Evolutionary conservation across 495 filamentous ascomycete genomes (phyloP).

Genomic region (Hypoxylon crocopeplum): DNA sequence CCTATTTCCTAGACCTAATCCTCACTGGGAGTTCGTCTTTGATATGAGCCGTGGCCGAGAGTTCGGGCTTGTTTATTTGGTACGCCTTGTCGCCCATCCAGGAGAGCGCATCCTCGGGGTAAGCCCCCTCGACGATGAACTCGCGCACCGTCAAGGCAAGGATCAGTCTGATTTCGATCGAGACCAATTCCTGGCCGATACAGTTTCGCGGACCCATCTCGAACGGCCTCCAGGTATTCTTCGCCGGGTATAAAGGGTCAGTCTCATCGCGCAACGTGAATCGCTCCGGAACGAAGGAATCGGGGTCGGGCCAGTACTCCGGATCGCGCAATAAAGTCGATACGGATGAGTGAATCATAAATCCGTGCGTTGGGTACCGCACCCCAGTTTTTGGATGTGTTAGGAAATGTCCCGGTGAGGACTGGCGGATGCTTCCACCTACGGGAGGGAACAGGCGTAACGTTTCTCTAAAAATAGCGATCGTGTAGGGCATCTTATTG

Average conservation of each 20-base stretch:
- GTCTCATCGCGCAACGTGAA: conserved; percentile 40
- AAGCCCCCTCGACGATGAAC: conserved; percentile 24
- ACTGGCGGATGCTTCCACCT: conserved; percentile 42
- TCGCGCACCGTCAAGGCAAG: conserved; percentile 43
- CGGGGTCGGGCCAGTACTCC: conserved; percentile 39
- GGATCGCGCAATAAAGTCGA: conserved; percentile 37
- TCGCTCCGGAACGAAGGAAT: conserved; percentile 53
- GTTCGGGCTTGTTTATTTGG: conserved; percentile 11
- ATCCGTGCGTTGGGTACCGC: conserved; percentile 45
- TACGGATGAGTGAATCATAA: conserved; percentile 40
- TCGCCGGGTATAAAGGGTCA: conserved; percentile 35
- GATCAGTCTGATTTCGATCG: conserved; percentile 50
- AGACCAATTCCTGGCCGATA: conserved; percentile 58
- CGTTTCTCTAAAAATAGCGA: conserved; percentile 58
- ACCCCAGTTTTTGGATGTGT: conserved; percentile 36
- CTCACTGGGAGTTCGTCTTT: conserved; percentile 22
- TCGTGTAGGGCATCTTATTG: conserved; percentile 52
- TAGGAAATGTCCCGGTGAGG: conserved; percentile 43
- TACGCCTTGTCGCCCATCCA: conserved; percentile 32
- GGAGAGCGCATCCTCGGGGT: conserved; percentile 15
- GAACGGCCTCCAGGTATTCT: conserved; percentile 54
- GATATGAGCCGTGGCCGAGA: conserved; percentile 18
- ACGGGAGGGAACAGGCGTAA: conserved; percentile 53
- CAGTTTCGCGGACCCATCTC: conserved; percentile 57
- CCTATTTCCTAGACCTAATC: conserved; percentile 7